Base-by-base conservation (phyloP, 2,329 filamentous ascomycete genomes). In the Apiospora kogelbergensis region DNA sequence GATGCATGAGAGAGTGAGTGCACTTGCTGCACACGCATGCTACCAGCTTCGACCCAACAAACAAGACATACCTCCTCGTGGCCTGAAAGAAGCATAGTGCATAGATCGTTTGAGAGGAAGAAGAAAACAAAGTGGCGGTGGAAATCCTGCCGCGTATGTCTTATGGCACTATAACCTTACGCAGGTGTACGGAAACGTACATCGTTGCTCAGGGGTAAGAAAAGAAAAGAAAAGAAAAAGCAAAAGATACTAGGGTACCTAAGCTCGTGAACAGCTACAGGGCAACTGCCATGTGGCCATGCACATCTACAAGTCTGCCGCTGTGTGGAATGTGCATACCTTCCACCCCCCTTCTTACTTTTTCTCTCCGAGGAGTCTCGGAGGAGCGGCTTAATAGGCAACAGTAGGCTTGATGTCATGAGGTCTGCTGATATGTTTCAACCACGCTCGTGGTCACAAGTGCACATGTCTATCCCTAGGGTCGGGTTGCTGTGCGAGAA, bases 201-300 rank as follows among this genome's bases (percentile, higher is more conserved):
- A 24, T 53, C 20, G 53, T 60, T 37, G 37, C 53, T 60, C 53
- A 60, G 53, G 53, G 53, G 53, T 60, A 60, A n/a, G 20, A 60
- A n/a, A 33, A 60, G n/a, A 4, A 13, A 4, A 37, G 22, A 42
- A 15, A 2, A 40, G 2, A 40, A 7, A 9, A n/a, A n/a, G n/a
- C n/a, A 40, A 10, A 10, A 5, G 9, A 4, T 40, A 5, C 37
- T 40, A 9, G 9, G 24, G 7, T n/a, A 33, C 15, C 30, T 15
- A 11, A 37, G 53, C 53, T 60, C 37, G 53, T 60, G 53, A 60
- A 60, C 30, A 22, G 53, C 30, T 60, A 60, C 17, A n/a, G 53
- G 9, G 30, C 37, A 60, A 13, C 53, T 60, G 30, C 53, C 53
- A 60, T 60, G 53, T 60, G 53, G 53, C 30, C 53, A n/a, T 11